phyloP scores from a whole-genome alignment of 106 monocot species.

The Dendrobium nobile region DNA sequence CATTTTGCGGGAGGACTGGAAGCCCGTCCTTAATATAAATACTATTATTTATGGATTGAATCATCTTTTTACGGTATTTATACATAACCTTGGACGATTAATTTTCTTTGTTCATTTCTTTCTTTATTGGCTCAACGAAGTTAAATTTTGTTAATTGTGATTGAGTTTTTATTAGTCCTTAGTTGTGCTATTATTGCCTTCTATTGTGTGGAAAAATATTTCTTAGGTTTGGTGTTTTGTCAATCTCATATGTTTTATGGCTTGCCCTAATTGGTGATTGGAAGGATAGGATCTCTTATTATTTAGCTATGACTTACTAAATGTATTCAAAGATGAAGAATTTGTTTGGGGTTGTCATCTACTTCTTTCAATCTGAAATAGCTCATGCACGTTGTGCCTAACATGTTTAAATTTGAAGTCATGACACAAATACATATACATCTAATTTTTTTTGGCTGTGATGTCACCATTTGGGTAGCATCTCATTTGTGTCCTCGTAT shows the following conservation, averaged over 20 bases:
- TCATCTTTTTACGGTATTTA: conserved; percentile 74
- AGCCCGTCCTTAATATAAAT: conserved; percentile 93
- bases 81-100: not conserved
- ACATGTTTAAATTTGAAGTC: not conserved
- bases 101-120: not conserved
- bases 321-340: not conserved
- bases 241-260: not conserved
- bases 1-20: conserved; percentile 97
- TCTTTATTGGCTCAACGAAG: not conserved
- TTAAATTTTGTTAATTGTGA: not conserved
- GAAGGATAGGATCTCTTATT: no score
- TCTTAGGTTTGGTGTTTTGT: not conserved
- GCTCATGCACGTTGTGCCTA: not conserved
- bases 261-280: not conserved
- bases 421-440: not conserved
- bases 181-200: not conserved
- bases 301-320: not conserved
- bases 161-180: not conserved
- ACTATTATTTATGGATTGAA: conserved; percentile 88
- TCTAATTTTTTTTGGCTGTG: not conserved
- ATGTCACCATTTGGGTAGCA: not conserved
- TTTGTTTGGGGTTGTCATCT: not conserved
- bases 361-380: not conserved
- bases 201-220: not conserved
- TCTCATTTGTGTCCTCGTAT: not conserved